Percentiles rank a stretch among this genome's conserved stretches.
These are phyloP conservation scores for Sanchytrium tribonematis DNA, from an alignment of 371 early-diverging fungal genomes.

Conservation along the genomic window DNA sequence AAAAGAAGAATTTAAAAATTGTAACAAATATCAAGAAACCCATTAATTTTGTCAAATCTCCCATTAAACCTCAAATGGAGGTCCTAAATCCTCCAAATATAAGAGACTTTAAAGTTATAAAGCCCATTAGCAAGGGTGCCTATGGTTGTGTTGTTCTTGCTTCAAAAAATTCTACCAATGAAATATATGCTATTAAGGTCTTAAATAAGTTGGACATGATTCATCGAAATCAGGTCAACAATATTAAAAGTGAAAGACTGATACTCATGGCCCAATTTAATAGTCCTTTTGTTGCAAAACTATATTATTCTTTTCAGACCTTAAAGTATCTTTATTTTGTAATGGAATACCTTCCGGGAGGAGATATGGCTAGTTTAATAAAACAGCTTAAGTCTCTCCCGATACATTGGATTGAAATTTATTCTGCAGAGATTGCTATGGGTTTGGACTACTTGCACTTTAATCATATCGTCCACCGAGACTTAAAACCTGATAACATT, in stretches of 20 bases:
- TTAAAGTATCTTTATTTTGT: constrained; percentile 69
- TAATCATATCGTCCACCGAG: constrained; percentile 53
- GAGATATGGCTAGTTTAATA: constrained; percentile 71
- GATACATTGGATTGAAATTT: constrained; percentile 70
- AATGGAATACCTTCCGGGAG: constrained; percentile 85
- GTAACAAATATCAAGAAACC: not conserved
- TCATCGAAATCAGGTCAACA: constrained; percentile 65
- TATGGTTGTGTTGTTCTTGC: constrained; percentile 68
- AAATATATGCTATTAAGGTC: constrained; percentile 66
- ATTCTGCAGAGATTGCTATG: constrained; percentile 69
- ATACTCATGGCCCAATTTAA: constrained; percentile 54
- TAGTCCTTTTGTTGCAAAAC: constrained; percentile 69
- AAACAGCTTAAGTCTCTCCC: constrained; percentile 54
- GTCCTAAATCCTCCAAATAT: constrained; percentile 27
- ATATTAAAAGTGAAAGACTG: constrained; percentile 60
- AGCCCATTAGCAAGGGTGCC: constrained; percentile 68
- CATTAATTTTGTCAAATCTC: constrained; percentile 13
- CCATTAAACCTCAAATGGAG: constrained; percentile 13
- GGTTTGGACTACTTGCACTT: constrained; percentile 71
- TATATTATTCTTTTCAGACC: constrained; percentile 75
- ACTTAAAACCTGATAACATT: constrained; percentile 65
- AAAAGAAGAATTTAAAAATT: not conserved
- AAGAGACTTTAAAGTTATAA: constrained; percentile 68
- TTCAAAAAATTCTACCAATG: constrained; percentile 49
- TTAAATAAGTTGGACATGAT: constrained; percentile 65